A percentile compares a stretch with the other conserved stretches of the same genome.
phyloP scores from a whole-genome alignment of 2,329 filamentous ascomycete species.

The Magnaporthales sp. region DNA sequence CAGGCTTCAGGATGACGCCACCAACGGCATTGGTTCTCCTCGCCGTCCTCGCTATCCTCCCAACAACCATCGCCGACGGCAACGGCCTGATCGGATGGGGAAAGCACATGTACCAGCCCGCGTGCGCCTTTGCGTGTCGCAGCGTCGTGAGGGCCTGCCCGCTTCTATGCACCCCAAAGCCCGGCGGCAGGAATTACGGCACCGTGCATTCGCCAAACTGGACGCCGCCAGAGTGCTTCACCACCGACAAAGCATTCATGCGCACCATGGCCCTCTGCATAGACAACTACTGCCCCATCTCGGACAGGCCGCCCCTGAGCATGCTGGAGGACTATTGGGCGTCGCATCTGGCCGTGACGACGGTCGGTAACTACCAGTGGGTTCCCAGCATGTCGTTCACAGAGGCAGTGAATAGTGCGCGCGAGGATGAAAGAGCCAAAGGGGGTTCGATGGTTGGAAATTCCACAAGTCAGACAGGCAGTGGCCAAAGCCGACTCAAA shows the following conservation, averaged over 20 bases:
- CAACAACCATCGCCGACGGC: neutral
- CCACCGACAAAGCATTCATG: slow-evolving; percentile 17
- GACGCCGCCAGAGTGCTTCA: slow-evolving; percentile 17
- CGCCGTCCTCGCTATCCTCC: neutral
- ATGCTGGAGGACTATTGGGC: slow-evolving; percentile 16
- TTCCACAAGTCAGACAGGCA: neutral
- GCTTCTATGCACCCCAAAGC: slow-evolving; percentile 21
- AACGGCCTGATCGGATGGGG: slow-evolving; percentile 24
- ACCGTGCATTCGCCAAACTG: slow-evolving; percentile 15
- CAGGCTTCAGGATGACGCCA: too few relatives aligned
- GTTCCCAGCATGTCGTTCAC: slow-evolving; percentile 10
- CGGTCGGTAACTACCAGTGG: slow-evolving; percentile 10
- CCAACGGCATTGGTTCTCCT: neutral
- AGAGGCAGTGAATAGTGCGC: slow-evolving; percentile 10
- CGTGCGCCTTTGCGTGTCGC: slow-evolving; percentile 26
- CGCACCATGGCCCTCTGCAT: slow-evolving; percentile 18
- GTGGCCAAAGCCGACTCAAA: neutral
- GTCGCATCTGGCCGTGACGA: slow-evolving; percentile 12
- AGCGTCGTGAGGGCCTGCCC: slow-evolving; percentile 16
- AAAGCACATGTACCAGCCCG: slow-evolving; percentile 25
- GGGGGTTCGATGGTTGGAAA: neutral
- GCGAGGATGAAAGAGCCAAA: neutral
- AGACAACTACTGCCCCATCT: slow-evolving; percentile 14
- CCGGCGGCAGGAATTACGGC: slow-evolving; percentile 14
- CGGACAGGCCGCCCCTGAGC: slow-evolving; percentile 8